Percentiles rank a stretch among this genome's conserved stretches.
phyloP scores from a whole-genome alignment of 177 flowering plant species.

The Vitis hybrid region DNA sequence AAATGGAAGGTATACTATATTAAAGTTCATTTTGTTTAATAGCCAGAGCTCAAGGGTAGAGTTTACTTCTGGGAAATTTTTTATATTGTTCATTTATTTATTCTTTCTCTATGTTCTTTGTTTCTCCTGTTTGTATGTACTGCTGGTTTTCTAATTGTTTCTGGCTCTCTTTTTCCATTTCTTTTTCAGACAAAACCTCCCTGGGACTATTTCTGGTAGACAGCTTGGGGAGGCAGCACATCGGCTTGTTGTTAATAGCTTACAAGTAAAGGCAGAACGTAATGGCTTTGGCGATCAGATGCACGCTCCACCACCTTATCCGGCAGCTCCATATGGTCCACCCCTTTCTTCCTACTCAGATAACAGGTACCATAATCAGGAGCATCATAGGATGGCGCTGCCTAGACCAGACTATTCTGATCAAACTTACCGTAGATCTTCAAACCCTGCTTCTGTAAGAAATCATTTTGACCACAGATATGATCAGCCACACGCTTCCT shows the following conservation, averaged over 20 bases:
- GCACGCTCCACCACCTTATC: slow-evolving; percentile 27
- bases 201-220: slow-evolving; percentile 57
- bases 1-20: slow-evolving; percentile 37
- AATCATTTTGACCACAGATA: slow-evolving; percentile 24
- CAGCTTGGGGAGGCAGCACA: slow-evolving; percentile 76
- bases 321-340: slow-evolving; percentile 20
- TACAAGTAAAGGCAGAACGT: slow-evolving; percentile 45
- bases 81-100: too few relatives aligned
- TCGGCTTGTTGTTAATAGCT: slow-evolving; percentile 74
- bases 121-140: background rate
- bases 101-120: too few relatives aligned
- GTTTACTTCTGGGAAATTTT: too few relatives aligned
- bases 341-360: slow-evolving; percentile 20
- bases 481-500: slow-evolving; percentile 29
- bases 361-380: slow-evolving; percentile 26
- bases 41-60: too few relatives aligned
- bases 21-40: slow-evolving; percentile 17
- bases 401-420: slow-evolving; percentile 22
- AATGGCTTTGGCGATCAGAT: slow-evolving; percentile 27
- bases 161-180: background rate
- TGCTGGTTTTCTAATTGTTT: background rate
- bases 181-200: slow-evolving; percentile 51
- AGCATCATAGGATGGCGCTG: slow-evolving; percentile 16
- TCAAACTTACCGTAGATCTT: slow-evolving; percentile 14
- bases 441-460: slow-evolving; percentile 10